Percentiles rank a stretch among this genome's conserved stretches.
Conservation (phyloP, 768 basidiomycete genomes). For the Lentinula raphanica region DNA sequence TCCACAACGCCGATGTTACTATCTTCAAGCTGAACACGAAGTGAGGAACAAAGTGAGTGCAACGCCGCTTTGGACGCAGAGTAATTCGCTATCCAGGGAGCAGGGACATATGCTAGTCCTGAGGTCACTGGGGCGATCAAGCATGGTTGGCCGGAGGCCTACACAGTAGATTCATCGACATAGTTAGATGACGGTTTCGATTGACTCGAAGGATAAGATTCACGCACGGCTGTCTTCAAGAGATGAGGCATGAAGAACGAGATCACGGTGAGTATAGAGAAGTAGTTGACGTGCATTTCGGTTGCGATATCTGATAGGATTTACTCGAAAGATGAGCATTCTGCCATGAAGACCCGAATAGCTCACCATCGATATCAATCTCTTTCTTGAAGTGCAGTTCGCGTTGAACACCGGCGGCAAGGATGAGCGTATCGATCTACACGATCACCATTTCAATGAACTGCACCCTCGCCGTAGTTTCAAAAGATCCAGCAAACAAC, state of each 20-base stretch:
- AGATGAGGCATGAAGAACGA: constrained; percentile 51
- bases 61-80: constrained; percentile 55
- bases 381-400: constrained; percentile 39
- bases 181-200: neutral
- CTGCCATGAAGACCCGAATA: neutral
- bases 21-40: constrained; percentile 39
- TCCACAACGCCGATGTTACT: constrained; percentile 53
- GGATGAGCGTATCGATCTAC: constrained; percentile 52
- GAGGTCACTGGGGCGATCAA: constrained; percentile 51
- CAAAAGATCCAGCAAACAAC: too few species aligned
- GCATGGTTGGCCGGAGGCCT: constrained; percentile 41
- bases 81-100: constrained; percentile 40
- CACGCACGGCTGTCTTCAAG: constrained; percentile 43
- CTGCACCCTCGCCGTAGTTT: too few species aligned
- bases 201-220: neutral
- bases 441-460: too few species aligned
- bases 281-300: constrained; percentile 54
- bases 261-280: constrained; percentile 42
- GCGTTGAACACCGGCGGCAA: constrained; percentile 51
- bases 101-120: constrained; percentile 43
- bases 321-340: neutral
- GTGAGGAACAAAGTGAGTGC: constrained; percentile 44
- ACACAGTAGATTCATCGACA: neutral
- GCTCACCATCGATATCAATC: constrained; percentile 36
- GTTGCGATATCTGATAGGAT: constrained; percentile 29